These are phyloP conservation scores for Pseudogymnoascus sp. DNA, from an alignment of 2,329 filamentous ascomycete species.

Conservation along the genomic window DNA sequence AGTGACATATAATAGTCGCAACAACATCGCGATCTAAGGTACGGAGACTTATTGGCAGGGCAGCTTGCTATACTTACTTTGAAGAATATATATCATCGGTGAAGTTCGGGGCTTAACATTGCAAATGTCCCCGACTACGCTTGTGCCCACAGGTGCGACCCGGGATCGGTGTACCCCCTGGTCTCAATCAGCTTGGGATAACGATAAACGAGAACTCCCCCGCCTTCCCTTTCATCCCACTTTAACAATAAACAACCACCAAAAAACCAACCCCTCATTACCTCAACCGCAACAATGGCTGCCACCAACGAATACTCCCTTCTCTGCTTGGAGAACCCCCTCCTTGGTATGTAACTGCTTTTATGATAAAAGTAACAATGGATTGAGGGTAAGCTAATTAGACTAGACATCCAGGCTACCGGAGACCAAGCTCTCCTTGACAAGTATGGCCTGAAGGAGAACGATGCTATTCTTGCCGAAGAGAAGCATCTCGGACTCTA, in stretches of 20 bases:
- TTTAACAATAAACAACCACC: constrained; percentile 4
- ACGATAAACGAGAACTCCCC: constrained; percentile 4
- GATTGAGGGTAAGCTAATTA: not conserved
- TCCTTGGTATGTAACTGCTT: constrained; percentile 62
- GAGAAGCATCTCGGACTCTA: constrained; percentile 83
- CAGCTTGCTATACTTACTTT: not conserved
- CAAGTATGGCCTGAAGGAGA: constrained; percentile 89
- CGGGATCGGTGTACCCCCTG: not conserved
- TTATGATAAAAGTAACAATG: not conserved
- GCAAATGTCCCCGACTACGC: not conserved
- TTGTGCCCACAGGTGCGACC: not conserved
- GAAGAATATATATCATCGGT: not conserved
- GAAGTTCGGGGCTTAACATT: not conserved
- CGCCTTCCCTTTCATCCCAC: constrained; percentile 10
- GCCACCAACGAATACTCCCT: constrained; percentile 73
- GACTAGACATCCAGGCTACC: constrained; percentile 75
- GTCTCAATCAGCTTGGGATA: constrained; percentile 1
- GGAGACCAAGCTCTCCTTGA: constrained; percentile 78
- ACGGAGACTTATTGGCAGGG: not conserved
- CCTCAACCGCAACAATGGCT: constrained; percentile 49
- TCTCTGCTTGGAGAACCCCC: constrained; percentile 91
- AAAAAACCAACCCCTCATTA: constrained; percentile 6
- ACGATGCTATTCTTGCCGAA: constrained; percentile 95
- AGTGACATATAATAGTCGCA: not conserved
- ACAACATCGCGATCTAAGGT: not conserved